phyloP scores from a whole-genome alignment of 768 basidiomycete genomes.

The Peribolospora kevripleyi region DNA sequence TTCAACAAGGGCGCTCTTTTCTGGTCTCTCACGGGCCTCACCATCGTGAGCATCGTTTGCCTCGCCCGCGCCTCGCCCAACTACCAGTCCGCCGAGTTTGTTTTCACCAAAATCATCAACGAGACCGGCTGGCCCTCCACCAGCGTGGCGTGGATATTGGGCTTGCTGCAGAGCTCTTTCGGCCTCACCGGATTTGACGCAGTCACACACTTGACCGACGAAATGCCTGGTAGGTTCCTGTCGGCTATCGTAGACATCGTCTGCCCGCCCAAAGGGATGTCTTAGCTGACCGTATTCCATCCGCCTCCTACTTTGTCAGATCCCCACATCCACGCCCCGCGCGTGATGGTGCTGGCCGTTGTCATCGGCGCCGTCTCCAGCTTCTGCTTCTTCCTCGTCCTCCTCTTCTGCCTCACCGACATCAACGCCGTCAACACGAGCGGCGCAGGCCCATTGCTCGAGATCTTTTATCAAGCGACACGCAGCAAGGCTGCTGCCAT shows the following conservation, averaged over 20 bases:
- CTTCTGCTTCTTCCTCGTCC: slow-evolving; percentile 11
- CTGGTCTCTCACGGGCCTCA: slow-evolving; percentile 7
- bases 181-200: slow-evolving; percentile 7
- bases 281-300: background rate
- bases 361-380: slow-evolving; percentile 7
- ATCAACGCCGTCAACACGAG: slow-evolving; percentile 7
- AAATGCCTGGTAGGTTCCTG: slow-evolving; percentile 6
- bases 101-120: slow-evolving; percentile 10
- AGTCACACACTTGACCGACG: slow-evolving; percentile 6
- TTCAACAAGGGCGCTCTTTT: slow-evolving; percentile 8
- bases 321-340: slow-evolving; percentile 11
- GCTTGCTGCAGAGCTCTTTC: slow-evolving; percentile 12
- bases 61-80: slow-evolving; percentile 3
- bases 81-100: slow-evolving; percentile 11
- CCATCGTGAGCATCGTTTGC: slow-evolving; percentile 2
- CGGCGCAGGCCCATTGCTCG: slow-evolving; percentile 9
- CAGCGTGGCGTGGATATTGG: slow-evolving; percentile 11
- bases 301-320: background rate
- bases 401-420: slow-evolving; percentile 13
- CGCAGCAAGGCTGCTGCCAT: slow-evolving; percentile 4
- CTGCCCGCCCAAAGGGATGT: background rate
- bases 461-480: slow-evolving; percentile 11
- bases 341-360: slow-evolving; percentile 13
- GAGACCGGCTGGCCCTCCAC: slow-evolving; percentile 12
- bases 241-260: background rate